Evolutionary conservation across 2,329 filamentous ascomycete genomes (phyloP), one percentile per base, ranked within the genome.

Genomic region (Aspergillus puulaauensis): DNA sequence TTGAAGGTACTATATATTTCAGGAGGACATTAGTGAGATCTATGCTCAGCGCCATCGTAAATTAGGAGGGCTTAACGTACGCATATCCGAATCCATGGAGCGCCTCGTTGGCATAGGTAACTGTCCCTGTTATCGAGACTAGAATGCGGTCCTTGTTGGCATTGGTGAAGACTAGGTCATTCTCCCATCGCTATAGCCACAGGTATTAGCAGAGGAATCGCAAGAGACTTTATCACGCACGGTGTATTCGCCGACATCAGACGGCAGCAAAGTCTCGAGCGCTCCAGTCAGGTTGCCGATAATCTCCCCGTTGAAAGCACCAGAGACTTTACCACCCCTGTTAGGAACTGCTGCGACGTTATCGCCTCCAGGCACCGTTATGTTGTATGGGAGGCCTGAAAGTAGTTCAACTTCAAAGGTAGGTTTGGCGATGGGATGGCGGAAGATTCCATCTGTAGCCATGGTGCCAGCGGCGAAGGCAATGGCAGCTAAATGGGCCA

Each of bases 61-160:
- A 37, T 6, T 37, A 37, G 33, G 14, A 23, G 14, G 14, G 0
- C 4, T 27, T 3, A 7, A 33, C 41, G 39, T 24, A 54, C 51
- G 17, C 51, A 19, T 54, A 45, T 24, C 51, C 51, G 21, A 54
- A 54, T 6, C 41, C 51, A 54, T 54, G 51, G 6, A 54, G 19
- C 11, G 51, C 51, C 14, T 54, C 40, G 19, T 54, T 46, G 21
- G 51, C 51, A 46, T 54, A 54, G 6, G 51, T 54, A 11, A 54
- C 21, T 5, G 41, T 54, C 11, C 51, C 51, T 6, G 17, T 35
- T 15, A 54, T 33, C 6, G 51, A 23, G 2, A 46, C 27, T 2
- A 54, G 33, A 27, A 54, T 54, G 14, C 51, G 51, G 11, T 54
- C 51, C 8, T 54, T 40, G n/a, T 37, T 12, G 6, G 33, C 40